phyloP scores from a whole-genome alignment of 257 asterid species.

The Solanum okadae region DNA sequence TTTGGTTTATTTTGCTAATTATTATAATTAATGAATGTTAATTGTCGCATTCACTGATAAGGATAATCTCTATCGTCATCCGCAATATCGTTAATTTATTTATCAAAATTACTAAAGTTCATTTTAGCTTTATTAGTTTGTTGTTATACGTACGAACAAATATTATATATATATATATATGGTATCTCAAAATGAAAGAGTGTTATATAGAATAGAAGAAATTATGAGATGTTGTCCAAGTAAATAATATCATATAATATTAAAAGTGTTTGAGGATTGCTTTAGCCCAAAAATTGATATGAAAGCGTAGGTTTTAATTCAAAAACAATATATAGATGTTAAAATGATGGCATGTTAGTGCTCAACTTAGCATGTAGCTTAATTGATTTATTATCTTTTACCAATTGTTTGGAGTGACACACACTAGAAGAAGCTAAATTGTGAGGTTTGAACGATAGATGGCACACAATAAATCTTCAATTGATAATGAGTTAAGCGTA shows the following conservation, averaged over 20 bases:
- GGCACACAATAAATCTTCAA: neutral
- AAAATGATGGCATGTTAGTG: neutral
- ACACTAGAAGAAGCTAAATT: neutral
- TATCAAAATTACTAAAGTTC: neutral
- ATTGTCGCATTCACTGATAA: neutral
- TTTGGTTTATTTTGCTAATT: neutral
- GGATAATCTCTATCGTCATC: neutral
- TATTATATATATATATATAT: too few species aligned
- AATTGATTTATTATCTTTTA: neutral
- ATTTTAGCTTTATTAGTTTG: neutral
- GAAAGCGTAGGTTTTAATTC: neutral
- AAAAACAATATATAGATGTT: neutral
- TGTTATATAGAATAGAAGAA: too few species aligned
- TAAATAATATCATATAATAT: neutral
- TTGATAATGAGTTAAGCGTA: neutral
- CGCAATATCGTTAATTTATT: neutral
- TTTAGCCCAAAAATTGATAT: neutral
- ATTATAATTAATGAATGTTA: neutral
- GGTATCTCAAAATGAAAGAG: neutral
- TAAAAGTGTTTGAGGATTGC: neutral
- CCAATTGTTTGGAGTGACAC: neutral
- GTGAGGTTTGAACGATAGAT: neutral
- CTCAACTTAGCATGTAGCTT: neutral
- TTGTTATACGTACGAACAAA: neutral
- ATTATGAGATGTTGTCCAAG: too few species aligned